A percentile compares a stretch with the other conserved stretches of the same genome.
Conservation (phyloP, 345 rosid species). For the Clarkia xantiana region DNA sequence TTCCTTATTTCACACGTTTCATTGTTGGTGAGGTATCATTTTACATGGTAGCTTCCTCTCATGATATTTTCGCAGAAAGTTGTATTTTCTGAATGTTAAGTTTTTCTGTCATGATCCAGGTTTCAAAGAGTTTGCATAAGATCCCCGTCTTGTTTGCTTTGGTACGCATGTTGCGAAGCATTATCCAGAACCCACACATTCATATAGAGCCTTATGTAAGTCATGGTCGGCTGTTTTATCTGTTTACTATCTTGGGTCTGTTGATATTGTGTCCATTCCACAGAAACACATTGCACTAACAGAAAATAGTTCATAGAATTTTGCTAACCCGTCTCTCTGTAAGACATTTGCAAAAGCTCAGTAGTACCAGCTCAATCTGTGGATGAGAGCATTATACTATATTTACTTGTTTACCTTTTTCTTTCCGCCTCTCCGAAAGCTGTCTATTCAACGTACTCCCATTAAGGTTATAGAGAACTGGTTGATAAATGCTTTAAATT, state of each 20-base stretch:
- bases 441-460: too few species aligned
- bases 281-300: not conserved
- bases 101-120: constrained; percentile 26
- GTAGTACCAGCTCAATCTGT: too few species aligned
- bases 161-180: constrained; percentile 58
- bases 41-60: constrained; percentile 1
- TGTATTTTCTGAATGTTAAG: constrained; percentile 5
- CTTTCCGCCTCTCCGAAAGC: not conserved
- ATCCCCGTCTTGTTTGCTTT: constrained; percentile 41
- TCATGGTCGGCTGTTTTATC: not conserved
- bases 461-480: too few species aligned
- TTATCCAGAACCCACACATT: constrained; percentile 63
- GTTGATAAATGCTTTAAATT: not conserved
- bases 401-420: not conserved
- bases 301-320: not conserved
- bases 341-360: too few species aligned
- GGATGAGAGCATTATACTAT: not conserved
- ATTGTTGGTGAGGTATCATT: constrained; percentile 57
- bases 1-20: constrained; percentile 52
- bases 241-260: not conserved
- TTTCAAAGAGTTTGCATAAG: constrained; percentile 41
- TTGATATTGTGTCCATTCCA: not conserved
- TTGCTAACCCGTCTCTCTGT: too few species aligned
- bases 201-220: constrained; percentile 87
- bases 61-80: constrained; percentile 1